A percentile compares a stretch with the other conserved stretches of the same genome.
Conservation (phyloP, 1,284 basidiomycete genomes). For the Schizophyllum amplum region DNA sequence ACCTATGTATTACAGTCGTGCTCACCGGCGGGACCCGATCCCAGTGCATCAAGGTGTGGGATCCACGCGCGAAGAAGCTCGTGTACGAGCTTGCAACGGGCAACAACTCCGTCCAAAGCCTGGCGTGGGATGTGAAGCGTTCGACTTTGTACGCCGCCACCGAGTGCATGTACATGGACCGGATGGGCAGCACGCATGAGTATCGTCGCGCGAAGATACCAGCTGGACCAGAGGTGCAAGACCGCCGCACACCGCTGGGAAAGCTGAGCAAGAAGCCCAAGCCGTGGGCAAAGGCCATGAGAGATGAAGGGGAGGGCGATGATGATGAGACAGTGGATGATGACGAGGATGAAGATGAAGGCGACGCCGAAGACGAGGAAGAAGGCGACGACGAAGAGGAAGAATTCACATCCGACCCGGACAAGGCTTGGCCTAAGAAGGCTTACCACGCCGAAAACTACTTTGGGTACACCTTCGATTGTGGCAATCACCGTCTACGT, state of each 20-base stretch:
- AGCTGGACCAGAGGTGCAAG: constrained; percentile 1
- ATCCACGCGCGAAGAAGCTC: constrained; percentile 24
- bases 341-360: constrained; percentile 14
- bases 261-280: neutral
- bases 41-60: constrained; percentile 30
- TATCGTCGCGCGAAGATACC: constrained; percentile 24
- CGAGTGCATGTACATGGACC: constrained; percentile 24
- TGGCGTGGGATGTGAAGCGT: constrained; percentile 26
- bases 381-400: constrained; percentile 17
- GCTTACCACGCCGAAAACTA: constrained; percentile 27
- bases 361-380: constrained; percentile 14
- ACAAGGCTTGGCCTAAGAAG: constrained; percentile 21
- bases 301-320: neutral
- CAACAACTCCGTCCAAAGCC: constrained; percentile 26
- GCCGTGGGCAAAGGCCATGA: neutral
- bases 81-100: constrained; percentile 35
- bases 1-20: constrained; percentile 18
- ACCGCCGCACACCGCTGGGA: constrained; percentile 10
- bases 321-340: constrained; percentile 14
- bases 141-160: constrained; percentile 28
- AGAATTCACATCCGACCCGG: constrained; percentile 1
- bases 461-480: constrained; percentile 28
- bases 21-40: constrained; percentile 21
- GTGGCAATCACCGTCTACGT: constrained; percentile 26
- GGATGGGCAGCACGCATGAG: constrained; percentile 20